phyloP scores from a whole-genome alignment of 208 protist species.

The Naegleria lovaniensis region DNA sequence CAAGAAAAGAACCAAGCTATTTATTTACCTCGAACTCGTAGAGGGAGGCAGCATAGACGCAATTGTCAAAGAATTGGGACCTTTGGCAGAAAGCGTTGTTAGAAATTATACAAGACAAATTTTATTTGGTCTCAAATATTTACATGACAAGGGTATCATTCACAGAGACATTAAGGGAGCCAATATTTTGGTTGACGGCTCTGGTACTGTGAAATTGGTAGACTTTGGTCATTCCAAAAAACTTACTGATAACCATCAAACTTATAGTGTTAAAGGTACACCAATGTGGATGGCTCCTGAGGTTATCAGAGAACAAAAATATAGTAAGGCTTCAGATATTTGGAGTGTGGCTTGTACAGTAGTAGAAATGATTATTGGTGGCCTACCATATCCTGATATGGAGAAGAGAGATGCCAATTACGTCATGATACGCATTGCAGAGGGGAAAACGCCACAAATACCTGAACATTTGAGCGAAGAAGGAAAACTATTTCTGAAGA shows the following conservation, averaged over 20 bases:
- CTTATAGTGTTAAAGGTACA: constrained; percentile 57
- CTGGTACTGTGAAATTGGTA: constrained; percentile 78
- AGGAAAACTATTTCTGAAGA: neutral
- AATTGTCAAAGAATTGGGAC: constrained; percentile 51
- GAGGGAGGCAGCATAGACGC: constrained; percentile 66
- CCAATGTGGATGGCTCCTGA: constrained; percentile 87
- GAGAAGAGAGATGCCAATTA: neutral
- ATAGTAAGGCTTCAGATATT: constrained; percentile 72
- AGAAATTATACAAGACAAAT: constrained; percentile 71
- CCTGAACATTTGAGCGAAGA: constrained; percentile 17
- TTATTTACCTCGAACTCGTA: constrained; percentile 83
- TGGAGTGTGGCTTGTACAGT: constrained; percentile 76
- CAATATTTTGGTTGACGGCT: constrained; percentile 73
- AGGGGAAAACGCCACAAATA: neutral
- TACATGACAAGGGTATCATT: constrained; percentile 61
- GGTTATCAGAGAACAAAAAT: constrained; percentile 69
- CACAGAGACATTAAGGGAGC: constrained; percentile 72
- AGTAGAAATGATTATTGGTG: constrained; percentile 44
- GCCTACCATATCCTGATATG: constrained; percentile 26
- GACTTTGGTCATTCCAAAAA: constrained; percentile 59
- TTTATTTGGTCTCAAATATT: constrained; percentile 70
- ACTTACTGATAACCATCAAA: neutral
- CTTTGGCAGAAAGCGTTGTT: constrained; percentile 60
- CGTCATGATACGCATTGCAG: neutral
- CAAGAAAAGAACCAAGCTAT: constrained; percentile 57